These are phyloP conservation scores for Leucaena leucocephala DNA, from an alignment of 306 rosid genomes.

Conservation along the genomic window DNA sequence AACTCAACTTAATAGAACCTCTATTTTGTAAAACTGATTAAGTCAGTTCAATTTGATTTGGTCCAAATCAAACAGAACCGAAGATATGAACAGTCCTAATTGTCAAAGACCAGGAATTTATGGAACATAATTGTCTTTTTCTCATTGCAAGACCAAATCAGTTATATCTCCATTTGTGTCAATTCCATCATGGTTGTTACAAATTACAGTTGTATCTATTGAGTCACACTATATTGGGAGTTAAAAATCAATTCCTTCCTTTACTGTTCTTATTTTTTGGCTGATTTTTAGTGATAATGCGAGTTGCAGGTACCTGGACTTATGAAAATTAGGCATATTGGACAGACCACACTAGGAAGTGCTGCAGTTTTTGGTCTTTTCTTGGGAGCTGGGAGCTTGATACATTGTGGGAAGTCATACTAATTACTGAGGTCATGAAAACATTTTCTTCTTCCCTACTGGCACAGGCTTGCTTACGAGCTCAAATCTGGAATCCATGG, in stretches of 20 bases:
- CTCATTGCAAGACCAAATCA: background rate
- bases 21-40: background rate
- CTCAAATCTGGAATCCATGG: conserved; percentile 24
- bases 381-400: conserved; percentile 90
- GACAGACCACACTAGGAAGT: conserved; percentile 80
- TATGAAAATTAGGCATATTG: conserved; percentile 78
- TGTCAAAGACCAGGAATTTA: background rate
- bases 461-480: conserved; percentile 18
- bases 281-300: conserved; percentile 12
- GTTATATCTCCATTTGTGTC: background rate
- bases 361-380: conserved; percentile 86
- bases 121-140: background rate
- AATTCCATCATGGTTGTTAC: background rate
- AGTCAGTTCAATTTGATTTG: background rate
- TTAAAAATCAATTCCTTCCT: background rate
- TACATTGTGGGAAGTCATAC: conserved; percentile 92
- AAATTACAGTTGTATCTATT: background rate
- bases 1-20: background rate
- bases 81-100: background rate
- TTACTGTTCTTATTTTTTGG: background rate
- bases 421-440: conserved; percentile 49
- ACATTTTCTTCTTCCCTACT: conserved; percentile 25
- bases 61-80: background rate
- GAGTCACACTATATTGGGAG: conserved; percentile 2
- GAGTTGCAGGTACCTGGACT: conserved; percentile 82